phyloP scores from a whole-genome alignment of 1,284 basidiomycete genomes.

The Puccinia triticina region DNA sequence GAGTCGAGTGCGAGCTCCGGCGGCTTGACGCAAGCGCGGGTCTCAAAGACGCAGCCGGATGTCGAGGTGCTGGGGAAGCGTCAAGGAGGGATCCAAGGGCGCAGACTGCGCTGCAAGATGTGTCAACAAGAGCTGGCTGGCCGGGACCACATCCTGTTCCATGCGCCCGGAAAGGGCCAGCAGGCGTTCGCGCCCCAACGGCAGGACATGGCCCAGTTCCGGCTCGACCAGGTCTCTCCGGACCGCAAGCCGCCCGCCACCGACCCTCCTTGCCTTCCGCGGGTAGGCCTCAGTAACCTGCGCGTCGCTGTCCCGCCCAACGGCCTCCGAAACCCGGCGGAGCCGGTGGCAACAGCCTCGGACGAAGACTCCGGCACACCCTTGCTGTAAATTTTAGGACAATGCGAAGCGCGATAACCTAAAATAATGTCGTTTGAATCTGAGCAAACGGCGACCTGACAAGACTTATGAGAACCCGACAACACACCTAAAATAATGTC shows the following conservation, averaged over 20 bases:
- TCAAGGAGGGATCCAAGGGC: conserved; percentile 30
- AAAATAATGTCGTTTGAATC: too few relatives aligned
- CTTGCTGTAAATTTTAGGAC: too few relatives aligned
- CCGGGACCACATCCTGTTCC: conserved; percentile 40
- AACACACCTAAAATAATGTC: too few relatives aligned
- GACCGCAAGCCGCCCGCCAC: too few relatives aligned
- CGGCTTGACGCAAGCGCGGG: neutral
- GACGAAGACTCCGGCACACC: too few relatives aligned
- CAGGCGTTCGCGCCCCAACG: conserved; percentile 57
- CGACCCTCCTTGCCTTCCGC: neutral
- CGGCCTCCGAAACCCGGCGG: neutral
- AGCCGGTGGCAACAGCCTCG: neutral
- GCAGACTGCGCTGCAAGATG: conserved; percentile 38
- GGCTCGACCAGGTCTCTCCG: neutral
- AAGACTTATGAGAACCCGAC: too few relatives aligned
- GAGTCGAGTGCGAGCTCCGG: neutral
- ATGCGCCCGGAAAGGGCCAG: conserved; percentile 55
- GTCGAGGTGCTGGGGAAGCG: conserved; percentile 38
- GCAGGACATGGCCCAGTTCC: conserved; percentile 56
- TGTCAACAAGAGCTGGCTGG: conserved; percentile 42
- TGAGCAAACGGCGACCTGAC: too few relatives aligned
- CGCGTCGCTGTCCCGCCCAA: neutral
- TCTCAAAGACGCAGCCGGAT: neutral
- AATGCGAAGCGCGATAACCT: too few relatives aligned
- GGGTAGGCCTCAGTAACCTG: neutral